Percentiles rank a stretch among this genome's conserved stretches.
Evolutionary conservation across 2,329 filamentous ascomycete genomes (phyloP).

Genomic region (Aureobasidium vineae): DNA sequence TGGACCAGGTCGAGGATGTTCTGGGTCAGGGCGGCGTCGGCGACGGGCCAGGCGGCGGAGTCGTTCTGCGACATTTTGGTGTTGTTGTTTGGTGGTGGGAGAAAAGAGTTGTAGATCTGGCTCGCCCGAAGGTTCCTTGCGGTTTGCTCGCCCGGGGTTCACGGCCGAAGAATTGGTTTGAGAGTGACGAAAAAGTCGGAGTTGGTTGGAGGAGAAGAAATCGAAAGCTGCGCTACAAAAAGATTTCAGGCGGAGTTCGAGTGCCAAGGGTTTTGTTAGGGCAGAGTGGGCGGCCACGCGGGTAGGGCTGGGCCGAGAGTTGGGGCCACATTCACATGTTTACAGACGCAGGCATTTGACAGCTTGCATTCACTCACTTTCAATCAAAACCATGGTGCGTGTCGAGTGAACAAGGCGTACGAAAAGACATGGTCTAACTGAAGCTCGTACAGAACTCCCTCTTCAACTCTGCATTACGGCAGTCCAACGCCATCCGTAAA

Average conservation of each 20-base stretch:
- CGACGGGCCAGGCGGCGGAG: slow-evolving; percentile 35
- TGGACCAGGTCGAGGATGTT: slow-evolving; percentile 59
- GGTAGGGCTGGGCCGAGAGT: background rate
- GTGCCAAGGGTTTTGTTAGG: background rate
- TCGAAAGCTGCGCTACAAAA: background rate
- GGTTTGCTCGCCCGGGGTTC: slow-evolving; percentile 26
- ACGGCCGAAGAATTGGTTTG: slow-evolving; percentile 17
- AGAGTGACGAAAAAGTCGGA: background rate
- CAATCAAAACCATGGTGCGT: slow-evolving; percentile 9
- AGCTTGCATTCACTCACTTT: background rate
- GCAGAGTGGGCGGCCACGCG: background rate
- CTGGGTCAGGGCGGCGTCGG: slow-evolving; percentile 50
- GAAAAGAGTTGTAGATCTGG: background rate
- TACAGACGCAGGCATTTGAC: background rate
- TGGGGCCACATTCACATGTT: slow-evolving; percentile 15
- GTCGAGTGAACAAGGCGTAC: no score
- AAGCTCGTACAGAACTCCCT: slow-evolving; percentile 47
- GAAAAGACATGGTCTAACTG: background rate
- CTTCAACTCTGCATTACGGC: slow-evolving; percentile 82
- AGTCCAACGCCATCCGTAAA: slow-evolving; percentile 74
- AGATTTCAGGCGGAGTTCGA: background rate
- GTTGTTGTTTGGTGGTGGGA: background rate
- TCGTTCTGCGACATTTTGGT: slow-evolving; percentile 29
- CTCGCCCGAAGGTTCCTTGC: slow-evolving; percentile 27
- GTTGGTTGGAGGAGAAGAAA: background rate